phyloP scores from a whole-genome alignment of 164 flowering plant genomes.

The Santalum album region DNA sequence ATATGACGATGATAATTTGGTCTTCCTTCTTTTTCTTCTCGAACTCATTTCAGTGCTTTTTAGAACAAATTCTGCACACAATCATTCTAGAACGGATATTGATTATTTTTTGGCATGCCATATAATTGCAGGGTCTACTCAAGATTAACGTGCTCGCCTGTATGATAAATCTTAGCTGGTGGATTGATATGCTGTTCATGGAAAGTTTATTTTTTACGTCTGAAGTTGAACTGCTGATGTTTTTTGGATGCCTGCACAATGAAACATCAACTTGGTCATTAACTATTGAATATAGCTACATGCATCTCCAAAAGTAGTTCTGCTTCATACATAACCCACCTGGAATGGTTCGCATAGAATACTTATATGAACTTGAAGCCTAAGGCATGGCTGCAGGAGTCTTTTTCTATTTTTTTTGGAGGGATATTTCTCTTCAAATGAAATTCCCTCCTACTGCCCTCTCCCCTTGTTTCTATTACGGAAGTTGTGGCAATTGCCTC shows the following conservation, averaged over 20 bases:
- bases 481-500: too few species aligned
- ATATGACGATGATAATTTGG: constrained; percentile 9
- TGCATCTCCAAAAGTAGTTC: constrained; percentile 10
- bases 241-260: constrained; percentile 33
- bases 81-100: constrained; percentile 39
- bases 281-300: constrained; percentile 22
- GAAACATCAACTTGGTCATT: constrained; percentile 19
- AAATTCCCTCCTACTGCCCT: too few species aligned
- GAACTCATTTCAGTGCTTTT: constrained; percentile 9
- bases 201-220: constrained; percentile 61
- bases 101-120: constrained; percentile 63
- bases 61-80: constrained; percentile 14
- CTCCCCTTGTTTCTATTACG: too few species aligned
- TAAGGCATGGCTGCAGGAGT: too few species aligned
- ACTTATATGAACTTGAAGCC: background rate
- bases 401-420: too few species aligned
- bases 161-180: constrained; percentile 79
- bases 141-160: constrained; percentile 76
- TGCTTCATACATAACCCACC: background rate
- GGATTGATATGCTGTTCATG: constrained; percentile 79
- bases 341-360: background rate
- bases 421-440: too few species aligned
- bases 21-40: constrained; percentile 4
- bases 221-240: constrained; percentile 47
- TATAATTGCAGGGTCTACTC: constrained; percentile 80